These are phyloP conservation scores for Aureobasidium sp. DNA, from an alignment of 2,329 filamentous ascomycete genomes.

Conservation along the genomic window DNA sequence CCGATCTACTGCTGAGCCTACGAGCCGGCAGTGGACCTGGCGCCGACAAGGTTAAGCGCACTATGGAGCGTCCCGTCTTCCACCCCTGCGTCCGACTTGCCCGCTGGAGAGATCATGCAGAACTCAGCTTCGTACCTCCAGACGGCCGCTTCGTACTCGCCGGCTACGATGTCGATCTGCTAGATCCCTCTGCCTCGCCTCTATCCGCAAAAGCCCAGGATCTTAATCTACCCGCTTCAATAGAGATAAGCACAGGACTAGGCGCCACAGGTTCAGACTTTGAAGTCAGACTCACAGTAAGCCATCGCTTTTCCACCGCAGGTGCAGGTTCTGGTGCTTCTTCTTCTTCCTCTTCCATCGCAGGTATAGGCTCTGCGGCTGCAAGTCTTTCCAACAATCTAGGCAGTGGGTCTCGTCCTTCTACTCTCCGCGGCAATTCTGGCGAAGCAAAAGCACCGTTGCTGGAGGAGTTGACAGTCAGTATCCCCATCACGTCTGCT, in stretches of 20 bases:
- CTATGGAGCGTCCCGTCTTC: slow-evolving; percentile 92
- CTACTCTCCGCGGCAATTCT: slow-evolving; percentile 20
- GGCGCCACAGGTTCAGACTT: slow-evolving; percentile 85
- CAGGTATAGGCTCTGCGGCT: not conserved
- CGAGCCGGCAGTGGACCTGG: slow-evolving; percentile 78
- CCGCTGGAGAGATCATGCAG: slow-evolving; percentile 89
- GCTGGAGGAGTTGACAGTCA: slow-evolving; percentile 81
- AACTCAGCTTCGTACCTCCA: slow-evolving; percentile 95
- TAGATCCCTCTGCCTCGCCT: slow-evolving; percentile 64
- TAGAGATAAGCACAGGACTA: slow-evolving; percentile 85
- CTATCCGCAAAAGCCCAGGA: slow-evolving; percentile 49
- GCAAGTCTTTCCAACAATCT: slow-evolving; percentile 23
- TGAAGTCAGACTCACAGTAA: slow-evolving; percentile 81
- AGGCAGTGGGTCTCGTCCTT: not conserved
- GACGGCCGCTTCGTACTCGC: slow-evolving; percentile 95
- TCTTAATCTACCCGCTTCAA: slow-evolving; percentile 82
- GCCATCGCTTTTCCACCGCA: slow-evolving; percentile 51
- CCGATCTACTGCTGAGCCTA: slow-evolving; percentile 86
- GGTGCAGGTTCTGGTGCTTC: slow-evolving; percentile 34
- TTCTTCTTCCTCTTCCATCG: not conserved
- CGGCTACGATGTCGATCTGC: slow-evolving; percentile 92
- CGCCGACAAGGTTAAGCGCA: slow-evolving; percentile 40
- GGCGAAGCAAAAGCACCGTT: slow-evolving; percentile 34
- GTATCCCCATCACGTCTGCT: slow-evolving; percentile 79
- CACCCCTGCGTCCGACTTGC: slow-evolving; percentile 94